Evolutionary conservation across 2,329 filamentous ascomycete genomes (phyloP), one percentile per base, ranked within the genome.

Genomic region (Hypoxylon sp.): DNA sequence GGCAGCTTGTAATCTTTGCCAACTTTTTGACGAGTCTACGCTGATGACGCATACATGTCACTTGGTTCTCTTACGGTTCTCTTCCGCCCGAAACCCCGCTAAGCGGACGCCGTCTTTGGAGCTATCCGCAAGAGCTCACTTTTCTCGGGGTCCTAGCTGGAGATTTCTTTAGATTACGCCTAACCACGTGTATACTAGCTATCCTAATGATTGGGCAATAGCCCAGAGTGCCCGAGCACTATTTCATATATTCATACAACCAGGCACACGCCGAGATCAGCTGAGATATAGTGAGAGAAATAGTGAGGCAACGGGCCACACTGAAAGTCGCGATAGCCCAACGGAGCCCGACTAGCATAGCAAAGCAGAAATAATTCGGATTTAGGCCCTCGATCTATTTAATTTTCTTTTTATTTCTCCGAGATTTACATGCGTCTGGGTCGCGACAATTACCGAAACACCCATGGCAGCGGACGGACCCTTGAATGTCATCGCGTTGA

Each of bases 401-500:
- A 27, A 39, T 47, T 32, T 58, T 14, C 23, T 47, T 63, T 47
- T 51, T 51, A 50, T 65, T 63, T 60, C 50, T 63, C 54, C 50
- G 58, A 59, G 46, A 62, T 59, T 61, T 51, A 23, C 37, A 37
- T 21, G 41, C 41, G 52, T 47, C 51, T 58, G 21, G 23, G 32
- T 39, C 29, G 14, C 43, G 16, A 41, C 30, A 25, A 56, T 51
- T 37, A 53, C 63, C 25, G 46, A 50, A n/a, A 50, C 19, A 34
- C 34, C 67, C 72, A 85, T 84, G 82, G 73, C 77, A 63, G 79
- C 76, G 63, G 80, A 82, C 41, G 68, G 62, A 67, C 78, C 80
- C 67, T 81, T 90, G 69, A 90, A 94, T 72, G 94, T 97, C 69
- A 94, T 99, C 72, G 95, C 93, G 52, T 84, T 99, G 67, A 90